Base-by-base conservation (phyloP, 2,329 filamentous ascomycete genomes). In the Myriosclerotinia curreyana region DNA sequence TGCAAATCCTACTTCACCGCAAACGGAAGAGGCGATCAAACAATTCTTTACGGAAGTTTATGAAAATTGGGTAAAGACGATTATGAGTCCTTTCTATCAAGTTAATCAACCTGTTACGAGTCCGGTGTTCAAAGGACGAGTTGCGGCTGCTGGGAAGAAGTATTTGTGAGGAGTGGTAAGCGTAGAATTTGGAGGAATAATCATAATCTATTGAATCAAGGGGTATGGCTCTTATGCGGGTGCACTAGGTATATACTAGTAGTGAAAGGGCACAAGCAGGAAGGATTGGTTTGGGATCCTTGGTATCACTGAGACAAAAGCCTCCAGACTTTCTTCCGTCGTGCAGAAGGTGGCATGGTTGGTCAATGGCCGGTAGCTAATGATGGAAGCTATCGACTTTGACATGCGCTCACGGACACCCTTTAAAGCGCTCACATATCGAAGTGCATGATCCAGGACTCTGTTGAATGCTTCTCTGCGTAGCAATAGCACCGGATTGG, bases 41-140 rank as follows among this genome's bases (percentile, higher is more conserved):
- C 91, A 91, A 77, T 99, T 98, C 79, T 96, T 99, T 79, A 83
- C 84, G 20, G 95, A 99, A 75, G 90, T 97, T 15, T 98, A 97
- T 78, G 95, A 99, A 78, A 92, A 88, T 70, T 99, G 94, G 88
- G 86, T 96, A 69, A 99, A 99, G 82, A 91, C 93, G 15, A 87
- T 93, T 65, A 98, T 99, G 95, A 98, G 87, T 74, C 95, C 95
- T 0, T 99, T 99, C 76, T 98, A 97, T 79, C 83, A 84, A 62
- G 86, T 89, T 63, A 94, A 96, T 69, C 90, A 90, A 82, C 88
- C 91, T 71, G 87, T 99, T 60, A 86, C 83, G 74, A 98, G 93
- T 77, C 90, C 92, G 0, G 84, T 97, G 1, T 99, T 99, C 76
- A 83, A 91, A 69, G 81, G 85, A 64, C 85, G 90, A 73, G 92